Evolutionary conservation across 208 protist species (phyloP).

Genomic region (Leishmania arabica): DNA sequence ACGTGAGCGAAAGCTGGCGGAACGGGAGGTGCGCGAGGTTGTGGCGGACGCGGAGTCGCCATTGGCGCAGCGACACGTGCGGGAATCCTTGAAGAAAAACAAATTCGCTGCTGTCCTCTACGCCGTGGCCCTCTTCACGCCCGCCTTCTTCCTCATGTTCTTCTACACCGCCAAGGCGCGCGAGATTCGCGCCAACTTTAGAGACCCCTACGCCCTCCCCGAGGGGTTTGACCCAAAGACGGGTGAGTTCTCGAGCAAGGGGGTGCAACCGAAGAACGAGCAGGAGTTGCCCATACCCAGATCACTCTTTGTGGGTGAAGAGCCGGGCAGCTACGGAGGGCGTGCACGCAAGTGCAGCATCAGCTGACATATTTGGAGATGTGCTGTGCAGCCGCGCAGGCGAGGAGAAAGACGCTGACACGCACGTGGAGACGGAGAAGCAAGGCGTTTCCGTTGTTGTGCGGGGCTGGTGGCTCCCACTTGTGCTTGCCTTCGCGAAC

Average conservation of each 20-base stretch:
- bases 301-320: slow-evolving; percentile 51
- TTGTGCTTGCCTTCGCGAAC: not conserved
- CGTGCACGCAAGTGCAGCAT: slow-evolving; percentile 26
- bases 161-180: slow-evolving; percentile 74
- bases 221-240: slow-evolving; percentile 73
- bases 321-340: slow-evolving; percentile 43
- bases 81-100: slow-evolving; percentile 71
- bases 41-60: slow-evolving; percentile 70
- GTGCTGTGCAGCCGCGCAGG: not conserved
- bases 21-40: slow-evolving; percentile 57
- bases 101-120: slow-evolving; percentile 62
- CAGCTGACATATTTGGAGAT: not conserved
- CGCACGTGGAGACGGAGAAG: not conserved
- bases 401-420: not conserved
- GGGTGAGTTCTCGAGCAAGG: slow-evolving; percentile 32
- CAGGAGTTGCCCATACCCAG: slow-evolving; percentile 27
- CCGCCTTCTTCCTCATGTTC: slow-evolving; percentile 52
- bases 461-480: not conserved
- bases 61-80: slow-evolving; percentile 65
- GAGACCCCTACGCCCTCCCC: slow-evolving; percentile 76
- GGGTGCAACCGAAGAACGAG: slow-evolving; percentile 9
- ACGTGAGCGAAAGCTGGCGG: slow-evolving; percentile 42
- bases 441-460: not conserved
- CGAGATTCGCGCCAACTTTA: slow-evolving; percentile 58
- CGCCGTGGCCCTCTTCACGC: slow-evolving; percentile 45